A percentile compares a stretch with the other conserved stretches of the same genome.
phyloP scores from a whole-genome alignment of 257 asterid species.

The Cynanchum wilfordii region DNA sequence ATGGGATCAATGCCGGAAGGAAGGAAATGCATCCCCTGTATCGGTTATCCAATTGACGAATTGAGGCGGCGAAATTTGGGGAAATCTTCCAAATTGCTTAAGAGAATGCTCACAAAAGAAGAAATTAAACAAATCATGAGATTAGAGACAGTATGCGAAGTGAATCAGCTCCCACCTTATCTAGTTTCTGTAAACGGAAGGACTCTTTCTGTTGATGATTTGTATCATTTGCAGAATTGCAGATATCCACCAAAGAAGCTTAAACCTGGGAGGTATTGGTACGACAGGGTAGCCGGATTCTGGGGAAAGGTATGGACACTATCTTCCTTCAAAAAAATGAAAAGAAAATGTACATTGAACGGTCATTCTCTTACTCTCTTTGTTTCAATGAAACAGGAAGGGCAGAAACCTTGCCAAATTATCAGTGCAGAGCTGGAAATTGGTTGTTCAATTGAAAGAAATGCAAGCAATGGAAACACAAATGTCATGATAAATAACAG shows the following conservation, averaged over 20 bases:
- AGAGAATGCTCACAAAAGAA: slow-evolving; percentile 35
- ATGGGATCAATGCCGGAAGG: slow-evolving; percentile 99
- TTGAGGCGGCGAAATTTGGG: slow-evolving; percentile 60
- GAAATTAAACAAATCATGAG: slow-evolving; percentile 50
- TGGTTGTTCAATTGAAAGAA: slow-evolving; percentile 38
- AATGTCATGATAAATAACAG: slow-evolving; percentile 56
- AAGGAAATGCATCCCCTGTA: slow-evolving; percentile 71
- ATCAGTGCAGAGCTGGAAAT: slow-evolving; percentile 54
- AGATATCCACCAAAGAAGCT: slow-evolving; percentile 77
- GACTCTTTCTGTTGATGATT: slow-evolving; percentile 49
- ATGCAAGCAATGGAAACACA: slow-evolving; percentile 82
- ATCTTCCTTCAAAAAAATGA: background rate
- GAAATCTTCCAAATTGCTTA: slow-evolving; percentile 62
- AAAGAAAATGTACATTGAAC: background rate
- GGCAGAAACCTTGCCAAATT: slow-evolving; percentile 76
- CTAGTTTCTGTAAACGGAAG: slow-evolving; percentile 53
- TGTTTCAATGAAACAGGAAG: slow-evolving; percentile 52
- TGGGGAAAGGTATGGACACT: slow-evolving; percentile 84
- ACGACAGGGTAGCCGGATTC: slow-evolving; percentile 75
- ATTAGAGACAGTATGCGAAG: slow-evolving; percentile 49
- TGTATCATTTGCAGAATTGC: slow-evolving; percentile 56
- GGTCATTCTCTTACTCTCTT: background rate
- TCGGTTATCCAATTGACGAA: slow-evolving; percentile 55
- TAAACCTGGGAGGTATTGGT: slow-evolving; percentile 86
- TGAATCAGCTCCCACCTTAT: slow-evolving; percentile 69